phyloP scores from a whole-genome alignment of 2,329 filamentous ascomycete species.

The Zymoseptoria crescenta region DNA sequence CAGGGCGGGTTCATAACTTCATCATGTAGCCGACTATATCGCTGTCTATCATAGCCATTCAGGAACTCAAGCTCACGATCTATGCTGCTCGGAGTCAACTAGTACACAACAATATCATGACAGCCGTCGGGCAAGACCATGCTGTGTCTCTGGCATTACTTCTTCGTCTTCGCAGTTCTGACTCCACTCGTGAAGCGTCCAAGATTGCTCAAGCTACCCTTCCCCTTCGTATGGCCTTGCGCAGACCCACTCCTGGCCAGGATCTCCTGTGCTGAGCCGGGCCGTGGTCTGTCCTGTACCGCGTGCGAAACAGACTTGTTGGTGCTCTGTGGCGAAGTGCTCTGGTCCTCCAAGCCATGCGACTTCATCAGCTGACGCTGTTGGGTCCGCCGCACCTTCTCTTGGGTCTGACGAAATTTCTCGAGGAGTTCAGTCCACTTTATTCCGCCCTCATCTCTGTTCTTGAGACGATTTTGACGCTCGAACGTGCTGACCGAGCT shows the following conservation, averaged over 20 bases:
- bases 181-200: conserved; percentile 39
- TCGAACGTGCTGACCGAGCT: conserved; percentile 38
- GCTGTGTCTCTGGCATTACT: conserved; percentile 8
- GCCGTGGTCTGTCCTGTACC: not conserved
- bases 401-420: conserved; percentile 87
- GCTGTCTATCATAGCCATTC: not conserved
- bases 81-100: not conserved
- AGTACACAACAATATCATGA: not conserved
- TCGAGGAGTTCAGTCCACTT: conserved; percentile 89
- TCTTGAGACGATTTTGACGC: conserved; percentile 65
- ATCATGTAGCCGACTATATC: not conserved
- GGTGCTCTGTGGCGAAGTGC: conserved; percentile 5
- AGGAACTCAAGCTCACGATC: not conserved
- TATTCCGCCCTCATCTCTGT: conserved; percentile 59
- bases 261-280: not conserved
- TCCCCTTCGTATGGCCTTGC: conserved; percentile 22
- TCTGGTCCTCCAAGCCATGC: conserved; percentile 19
- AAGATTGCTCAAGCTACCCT: conserved; percentile 38
- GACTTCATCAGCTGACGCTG: conserved; percentile 25
- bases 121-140: not conserved
- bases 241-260: not conserved
- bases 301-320: not conserved
- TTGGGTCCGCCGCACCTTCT: conserved; percentile 67
- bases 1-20: not conserved
- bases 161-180: conserved; percentile 28